phyloP scores from a whole-genome alignment of 257 asterid species.

The Solanum clarkiae region DNA sequence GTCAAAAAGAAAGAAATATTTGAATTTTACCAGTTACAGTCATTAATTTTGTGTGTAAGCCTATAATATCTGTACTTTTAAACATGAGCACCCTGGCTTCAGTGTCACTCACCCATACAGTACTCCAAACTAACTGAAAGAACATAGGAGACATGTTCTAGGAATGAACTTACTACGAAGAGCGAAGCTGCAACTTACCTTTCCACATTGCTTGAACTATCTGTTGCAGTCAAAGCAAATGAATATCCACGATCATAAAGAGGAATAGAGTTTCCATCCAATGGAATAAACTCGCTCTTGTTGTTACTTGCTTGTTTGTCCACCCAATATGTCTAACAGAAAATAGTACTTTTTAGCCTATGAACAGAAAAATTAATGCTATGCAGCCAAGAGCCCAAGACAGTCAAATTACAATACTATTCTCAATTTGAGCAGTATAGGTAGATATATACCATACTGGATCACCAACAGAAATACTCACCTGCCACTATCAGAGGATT shows the following conservation, averaged over 20 bases:
- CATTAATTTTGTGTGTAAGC: neutral
- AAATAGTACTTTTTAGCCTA: neutral
- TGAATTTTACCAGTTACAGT: neutral
- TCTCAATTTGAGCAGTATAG: neutral
- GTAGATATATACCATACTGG: neutral
- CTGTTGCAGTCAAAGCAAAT: constrained; percentile 60
- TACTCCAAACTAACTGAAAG: neutral
- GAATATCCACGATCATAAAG: constrained; percentile 88
- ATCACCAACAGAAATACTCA: neutral
- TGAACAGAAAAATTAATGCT: neutral
- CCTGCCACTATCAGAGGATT: neutral
- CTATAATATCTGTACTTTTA: neutral
- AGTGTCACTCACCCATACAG: neutral
- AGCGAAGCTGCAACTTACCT: constrained; percentile 23
- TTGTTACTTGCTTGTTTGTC: constrained; percentile 36
- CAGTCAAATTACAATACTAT: neutral
- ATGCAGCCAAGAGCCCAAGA: neutral
- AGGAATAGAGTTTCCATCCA: constrained; percentile 74
- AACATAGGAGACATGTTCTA: neutral
- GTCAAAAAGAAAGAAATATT: neutral
- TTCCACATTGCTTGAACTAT: constrained; percentile 48
- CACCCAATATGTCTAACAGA: constrained; percentile 75
- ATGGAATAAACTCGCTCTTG: constrained; percentile 36
- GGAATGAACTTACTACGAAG: neutral
- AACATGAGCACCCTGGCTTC: neutral